Conservation (phyloP, 2,329 filamentous ascomycete species). For the Xenoacremonium recifei region DNA sequence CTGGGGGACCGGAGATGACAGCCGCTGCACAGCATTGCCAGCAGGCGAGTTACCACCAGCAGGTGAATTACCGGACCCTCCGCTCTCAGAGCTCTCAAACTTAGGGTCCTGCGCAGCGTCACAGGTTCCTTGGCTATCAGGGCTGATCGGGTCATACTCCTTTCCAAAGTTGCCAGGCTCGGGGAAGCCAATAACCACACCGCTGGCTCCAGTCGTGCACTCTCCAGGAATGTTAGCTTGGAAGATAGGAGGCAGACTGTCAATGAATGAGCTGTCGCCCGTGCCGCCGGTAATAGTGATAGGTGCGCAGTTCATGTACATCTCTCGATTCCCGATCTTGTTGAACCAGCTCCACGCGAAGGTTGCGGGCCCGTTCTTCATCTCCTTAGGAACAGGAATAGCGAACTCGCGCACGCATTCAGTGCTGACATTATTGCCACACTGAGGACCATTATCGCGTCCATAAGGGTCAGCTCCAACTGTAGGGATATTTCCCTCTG, state of each 20-base stretch:
- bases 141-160: slow-evolving; percentile 13
- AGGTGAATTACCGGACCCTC: not conserved
- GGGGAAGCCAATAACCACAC: slow-evolving; percentile 21
- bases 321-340: slow-evolving; percentile 69
- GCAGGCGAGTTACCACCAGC: not conserved
- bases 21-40: not conserved
- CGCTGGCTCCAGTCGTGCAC: slow-evolving; percentile 18
- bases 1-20: not conserved
- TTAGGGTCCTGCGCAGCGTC: slow-evolving; percentile 10
- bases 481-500: slow-evolving; percentile 14
- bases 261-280: slow-evolving; percentile 13
- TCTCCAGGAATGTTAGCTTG: slow-evolving; percentile 24
- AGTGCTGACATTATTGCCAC: slow-evolving; percentile 18
- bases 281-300: slow-evolving; percentile 29
- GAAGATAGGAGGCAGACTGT: slow-evolving; percentile 20
- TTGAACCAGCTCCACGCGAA: slow-evolving; percentile 77
- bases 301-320: slow-evolving; percentile 75
- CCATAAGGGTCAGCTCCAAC: slow-evolving; percentile 14
- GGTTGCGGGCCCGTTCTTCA: slow-evolving; percentile 31
- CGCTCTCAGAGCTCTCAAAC: slow-evolving; percentile 14
- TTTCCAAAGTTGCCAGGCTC: slow-evolving; percentile 22
- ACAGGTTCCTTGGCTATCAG: slow-evolving; percentile 15
- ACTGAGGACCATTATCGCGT: slow-evolving; percentile 18
- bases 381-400: slow-evolving; percentile 25
- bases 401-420: slow-evolving; percentile 23